Base-by-base conservation (phyloP, 768 basidiomycete species). In the Trichaptum fuscoviolaceum region DNA sequence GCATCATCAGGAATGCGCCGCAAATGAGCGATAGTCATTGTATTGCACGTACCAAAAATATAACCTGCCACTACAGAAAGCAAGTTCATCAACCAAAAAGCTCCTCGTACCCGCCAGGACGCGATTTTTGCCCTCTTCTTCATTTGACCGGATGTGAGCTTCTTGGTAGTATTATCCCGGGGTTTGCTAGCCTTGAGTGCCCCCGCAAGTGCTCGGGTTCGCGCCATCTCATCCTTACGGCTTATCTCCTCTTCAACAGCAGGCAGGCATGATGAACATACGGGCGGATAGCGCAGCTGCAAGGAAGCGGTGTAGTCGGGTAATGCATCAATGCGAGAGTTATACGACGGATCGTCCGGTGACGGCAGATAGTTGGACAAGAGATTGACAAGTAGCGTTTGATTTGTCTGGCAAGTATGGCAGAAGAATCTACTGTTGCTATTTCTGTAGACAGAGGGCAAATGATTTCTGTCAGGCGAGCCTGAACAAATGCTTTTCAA, bases 331-430 rank as follows among this genome's bases (percentile, higher is more conserved):
- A 90, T 79, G 18, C 91, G 85, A 23, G 77, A 77, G 35, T 80
- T 77, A 73, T 93, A 92, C 65, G 90, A 87, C 2, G 91, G 89
- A 71, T 87, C 87, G 93, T 85, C 83, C n/a, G 87, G 84, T 26
- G 86, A 78, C 10, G 95, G 95, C 0, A 96, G 83, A 75, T 96
- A 98, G 71, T 91, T 95, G 18, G 95, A 91, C 35, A 98, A 79
- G 65, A 98, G 84, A 75, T 95, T 93, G 68, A 92, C 80, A 64
- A 94, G 80, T 52, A 98, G 83, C 80, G 87, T 89, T 73, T 97
- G 95, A 76, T 98, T 98, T n/a, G 93, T 92, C 71, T 90, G 88
- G 75, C 96, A 97, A 7, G 86, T 86, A 70, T 90, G 88, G 77
- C 95, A 98, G 78, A 96, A 96, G 0, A 84, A 81, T 27, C 59